phyloP scores from a whole-genome alignment of 768 basidiomycete species.

The Hemileccinum rubropunctum region DNA sequence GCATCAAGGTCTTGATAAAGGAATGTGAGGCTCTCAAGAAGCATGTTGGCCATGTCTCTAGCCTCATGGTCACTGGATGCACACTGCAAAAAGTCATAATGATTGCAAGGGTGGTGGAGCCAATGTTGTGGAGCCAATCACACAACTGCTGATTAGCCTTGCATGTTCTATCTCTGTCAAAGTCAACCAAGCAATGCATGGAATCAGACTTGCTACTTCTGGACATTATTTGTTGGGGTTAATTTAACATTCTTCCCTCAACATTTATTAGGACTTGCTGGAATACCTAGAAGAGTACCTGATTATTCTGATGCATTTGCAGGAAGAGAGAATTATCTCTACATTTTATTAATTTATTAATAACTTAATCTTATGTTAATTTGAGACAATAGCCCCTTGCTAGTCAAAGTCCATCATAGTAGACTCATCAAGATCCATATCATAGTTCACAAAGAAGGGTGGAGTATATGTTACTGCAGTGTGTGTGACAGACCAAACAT shows the following conservation, averaged over 20 bases:
- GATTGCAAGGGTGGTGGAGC: constrained; percentile 1
- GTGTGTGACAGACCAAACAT: neutral
- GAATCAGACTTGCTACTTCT: too few species aligned
- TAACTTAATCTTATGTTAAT: too few species aligned
- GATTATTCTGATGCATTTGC: too few species aligned
- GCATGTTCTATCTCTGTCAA: too few species aligned
- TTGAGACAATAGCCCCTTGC: too few species aligned
- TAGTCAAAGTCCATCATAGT: too few species aligned
- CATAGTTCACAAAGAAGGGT: neutral
- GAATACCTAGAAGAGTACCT: too few species aligned
- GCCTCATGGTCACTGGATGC: neutral
- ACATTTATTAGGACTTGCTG: too few species aligned
- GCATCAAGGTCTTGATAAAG: neutral
- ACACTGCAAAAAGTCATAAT: constrained; percentile 2
- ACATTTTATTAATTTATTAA: too few species aligned
- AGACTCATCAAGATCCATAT: neutral
- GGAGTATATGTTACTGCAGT: neutral
- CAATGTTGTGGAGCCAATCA: constrained; percentile 4
- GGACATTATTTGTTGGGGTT: too few species aligned
- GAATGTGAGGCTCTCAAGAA: neutral
- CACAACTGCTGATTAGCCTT: constrained; percentile 6
- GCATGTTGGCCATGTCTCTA: neutral
- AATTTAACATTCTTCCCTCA: too few species aligned
- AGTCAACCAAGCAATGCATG: neutral
- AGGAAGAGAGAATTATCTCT: too few species aligned